These are phyloP conservation scores for Colletotrichum scovillei DNA, from an alignment of 2,329 filamentous ascomycete species.

Conservation along the genomic window DNA sequence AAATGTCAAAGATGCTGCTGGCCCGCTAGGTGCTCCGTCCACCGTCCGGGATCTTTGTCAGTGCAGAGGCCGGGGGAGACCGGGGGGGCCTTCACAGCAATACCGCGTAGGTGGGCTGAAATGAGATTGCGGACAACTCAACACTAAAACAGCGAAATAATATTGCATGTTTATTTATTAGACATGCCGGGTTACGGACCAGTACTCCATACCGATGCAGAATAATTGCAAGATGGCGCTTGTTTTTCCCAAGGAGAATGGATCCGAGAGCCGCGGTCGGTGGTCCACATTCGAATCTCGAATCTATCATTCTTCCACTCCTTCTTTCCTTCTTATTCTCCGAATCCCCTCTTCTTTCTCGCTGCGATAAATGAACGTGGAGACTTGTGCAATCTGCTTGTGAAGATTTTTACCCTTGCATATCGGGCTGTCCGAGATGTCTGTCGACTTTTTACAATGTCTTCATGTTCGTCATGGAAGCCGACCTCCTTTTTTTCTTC, in stretches of 20 bases:
- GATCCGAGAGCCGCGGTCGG: not conserved
- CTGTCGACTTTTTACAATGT: not conserved
- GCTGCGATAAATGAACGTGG: not conserved
- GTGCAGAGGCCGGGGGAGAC: conserved; percentile 13
- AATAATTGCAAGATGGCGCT: not conserved
- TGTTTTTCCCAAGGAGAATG: not conserved
- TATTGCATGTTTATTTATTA: not conserved
- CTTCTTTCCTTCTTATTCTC: not conserved
- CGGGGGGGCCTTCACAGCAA: not conserved
- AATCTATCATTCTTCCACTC: too few relatives aligned
- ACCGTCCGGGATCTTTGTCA: conserved; percentile 19
- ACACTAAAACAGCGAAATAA: not conserved
- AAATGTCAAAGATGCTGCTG: not conserved
- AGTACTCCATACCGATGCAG: not conserved
- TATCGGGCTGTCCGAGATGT: not conserved
- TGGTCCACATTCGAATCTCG: not conserved
- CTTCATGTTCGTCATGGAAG: not conserved
- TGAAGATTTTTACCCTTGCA: not conserved
- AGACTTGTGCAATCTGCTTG: not conserved
- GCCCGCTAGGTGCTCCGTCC: not conserved
- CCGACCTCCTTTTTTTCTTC: not conserved
- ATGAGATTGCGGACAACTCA: conserved; percentile 21
- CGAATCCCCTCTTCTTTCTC: not conserved
- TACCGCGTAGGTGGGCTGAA: conserved; percentile 7
- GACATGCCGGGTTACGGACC: not conserved